Evolutionary conservation across 345 rosid species (phyloP), one percentile per base, ranked within the genome.

Genomic region (Crucihimalaya himalaica): DNA sequence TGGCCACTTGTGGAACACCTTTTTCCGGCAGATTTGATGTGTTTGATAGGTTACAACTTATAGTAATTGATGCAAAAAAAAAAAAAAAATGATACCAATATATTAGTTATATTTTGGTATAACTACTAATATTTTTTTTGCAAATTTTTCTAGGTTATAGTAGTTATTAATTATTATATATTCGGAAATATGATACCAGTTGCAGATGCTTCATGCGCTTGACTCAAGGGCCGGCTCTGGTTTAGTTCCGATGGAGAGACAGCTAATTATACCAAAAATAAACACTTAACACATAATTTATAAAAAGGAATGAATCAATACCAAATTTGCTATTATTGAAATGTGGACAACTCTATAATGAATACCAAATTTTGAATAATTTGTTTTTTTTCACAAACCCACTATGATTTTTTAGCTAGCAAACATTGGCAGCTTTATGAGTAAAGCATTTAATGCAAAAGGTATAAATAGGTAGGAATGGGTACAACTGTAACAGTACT

Each of bases 401-500:
- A 50, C 61, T 27, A 28, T 16, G 39, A 31, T n/a, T 51, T 11
- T 11, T 51, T 67, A 55, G 63, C 39, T 67, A 50, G 29, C 73
- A 67, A 75, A 67, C 35, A 52, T 50, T 39, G 67, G 31, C 63
- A 40, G 73, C 68, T 67, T 50, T 59, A 67, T 20, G 54, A 51
- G 68, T 59, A 11, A 51, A 67, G 62, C 68, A 75, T 1, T 75
- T 7, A 75, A 67, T 75, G 73, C 29, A 29, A 19, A 75, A 29
- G 55, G 62, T 52, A 11, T 15, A 61, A 50, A 28, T 74, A 74
- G 73, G 67, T 66, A 60, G 11, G 62, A 67, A 67, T 67, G 55
- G 68, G 79, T 68, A 56, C 54, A 75, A 51, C 78, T 10, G 73
- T 25, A 74, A 59, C 73, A 75, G 63, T 75, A 75, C 73, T 11